phyloP scores from a whole-genome alignment of 2,329 filamentous ascomycete species.

The Xylariaceae sp. region DNA sequence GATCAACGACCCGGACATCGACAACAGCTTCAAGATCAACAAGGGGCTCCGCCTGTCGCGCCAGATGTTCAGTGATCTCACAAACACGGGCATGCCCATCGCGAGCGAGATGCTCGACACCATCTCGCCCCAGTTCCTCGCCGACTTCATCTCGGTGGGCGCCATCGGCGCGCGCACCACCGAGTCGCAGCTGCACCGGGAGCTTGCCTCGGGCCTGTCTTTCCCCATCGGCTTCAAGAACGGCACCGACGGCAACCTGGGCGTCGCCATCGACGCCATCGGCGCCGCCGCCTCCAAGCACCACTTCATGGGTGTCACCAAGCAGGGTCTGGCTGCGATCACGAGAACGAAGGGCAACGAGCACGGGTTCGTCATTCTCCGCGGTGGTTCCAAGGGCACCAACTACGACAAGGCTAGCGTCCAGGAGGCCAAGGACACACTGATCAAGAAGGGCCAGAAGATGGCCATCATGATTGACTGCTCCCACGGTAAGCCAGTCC shows the following conservation, averaged over 20 bases:
- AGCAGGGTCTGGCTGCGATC: constrained; percentile 92
- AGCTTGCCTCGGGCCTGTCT: constrained; percentile 87
- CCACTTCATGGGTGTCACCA: constrained; percentile 98
- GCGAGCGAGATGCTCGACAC: constrained; percentile 98
- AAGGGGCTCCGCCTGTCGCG: constrained; percentile 90
- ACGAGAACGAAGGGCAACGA: constrained; percentile 90
- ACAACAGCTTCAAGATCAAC: constrained; percentile 97
- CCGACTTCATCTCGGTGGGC: constrained; percentile 89
- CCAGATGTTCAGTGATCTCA: constrained; percentile 89
- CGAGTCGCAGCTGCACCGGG: constrained; percentile 91
- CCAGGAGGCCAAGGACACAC: constrained; percentile 65
- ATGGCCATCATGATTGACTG: constrained; percentile 97
- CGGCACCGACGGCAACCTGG: constrained; percentile 86
- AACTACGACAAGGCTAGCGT: constrained; percentile 90
- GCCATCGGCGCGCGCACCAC: constrained; percentile 95
- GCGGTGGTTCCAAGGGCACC: constrained; percentile 83
- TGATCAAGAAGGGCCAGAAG: constrained; percentile 76
- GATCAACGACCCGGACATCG: constrained; percentile 98
- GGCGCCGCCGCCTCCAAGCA: constrained; percentile 78
- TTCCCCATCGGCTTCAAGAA: constrained; percentile 99
- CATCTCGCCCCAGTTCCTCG: constrained; percentile 95
- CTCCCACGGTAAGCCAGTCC: constrained; percentile 65
- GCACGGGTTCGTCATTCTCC: constrained; percentile 93
- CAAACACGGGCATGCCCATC: constrained; percentile 81
- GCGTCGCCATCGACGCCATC: constrained; percentile 92